Evolutionary conservation across 208 protist genomes (phyloP).

Genomic region (Acanthamoeba lenticulata): DNA sequence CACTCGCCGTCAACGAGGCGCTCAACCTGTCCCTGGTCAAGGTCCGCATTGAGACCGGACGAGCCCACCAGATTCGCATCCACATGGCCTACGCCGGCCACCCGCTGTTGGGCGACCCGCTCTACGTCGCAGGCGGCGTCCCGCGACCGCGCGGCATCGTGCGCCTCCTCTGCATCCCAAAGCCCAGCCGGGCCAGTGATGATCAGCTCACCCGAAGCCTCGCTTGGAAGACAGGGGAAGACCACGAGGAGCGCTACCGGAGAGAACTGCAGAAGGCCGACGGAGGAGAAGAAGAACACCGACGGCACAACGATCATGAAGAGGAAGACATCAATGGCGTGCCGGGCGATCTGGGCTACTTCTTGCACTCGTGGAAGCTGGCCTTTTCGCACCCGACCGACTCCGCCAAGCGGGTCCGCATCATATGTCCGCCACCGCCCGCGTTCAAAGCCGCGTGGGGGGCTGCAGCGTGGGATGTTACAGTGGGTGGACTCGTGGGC

Average conservation of each 20-base stretch:
- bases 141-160: neutral
- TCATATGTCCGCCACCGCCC: conserved; percentile 19
- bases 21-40: neutral
- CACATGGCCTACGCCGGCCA: conserved; percentile 6
- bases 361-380: conserved; percentile 20
- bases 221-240: neutral
- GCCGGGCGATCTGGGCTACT: conserved; percentile 10
- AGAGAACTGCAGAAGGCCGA: conserved; percentile 14
- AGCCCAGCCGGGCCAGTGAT: neutral
- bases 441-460: neutral
- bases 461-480: too few species aligned
- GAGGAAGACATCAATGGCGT: neutral
- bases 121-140: neutral
- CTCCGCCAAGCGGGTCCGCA: neutral
- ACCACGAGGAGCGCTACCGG: neutral
- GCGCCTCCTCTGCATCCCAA: neutral
- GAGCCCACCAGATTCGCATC: conserved; percentile 8
- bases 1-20: neutral
- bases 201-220: neutral
- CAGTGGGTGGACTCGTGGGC: too few species aligned
- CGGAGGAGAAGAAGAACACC: neutral
- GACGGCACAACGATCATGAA: neutral
- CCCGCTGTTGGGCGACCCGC: neutral
- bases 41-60: conserved; percentile 10
- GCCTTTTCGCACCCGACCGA: neutral